phyloP scores from a whole-genome alignment of 2,329 filamentous ascomycete genomes.

The Didymella segeticola region DNA sequence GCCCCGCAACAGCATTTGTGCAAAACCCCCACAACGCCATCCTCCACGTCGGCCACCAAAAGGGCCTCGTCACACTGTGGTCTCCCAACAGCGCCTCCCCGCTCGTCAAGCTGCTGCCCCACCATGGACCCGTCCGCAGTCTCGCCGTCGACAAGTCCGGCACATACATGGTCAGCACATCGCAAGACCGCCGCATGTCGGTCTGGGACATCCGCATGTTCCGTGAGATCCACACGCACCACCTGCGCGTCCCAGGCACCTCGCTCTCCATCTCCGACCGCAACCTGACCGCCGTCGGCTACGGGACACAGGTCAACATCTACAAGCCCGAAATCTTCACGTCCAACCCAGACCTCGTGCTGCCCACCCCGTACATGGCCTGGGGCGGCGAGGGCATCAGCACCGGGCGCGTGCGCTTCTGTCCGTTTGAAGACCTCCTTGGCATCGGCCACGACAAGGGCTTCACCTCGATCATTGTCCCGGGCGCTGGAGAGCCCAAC shows the following conservation, averaged over 20 bases:
- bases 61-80: slow-evolving; percentile 94
- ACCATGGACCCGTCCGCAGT: slow-evolving; percentile 85
- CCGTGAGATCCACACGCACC: slow-evolving; percentile 90
- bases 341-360: slow-evolving; percentile 74
- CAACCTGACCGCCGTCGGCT: slow-evolving; percentile 85
- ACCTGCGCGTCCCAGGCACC: slow-evolving; percentile 79
- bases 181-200: slow-evolving; percentile 89
- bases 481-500: slow-evolving; percentile 95
- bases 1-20: slow-evolving; percentile 79
- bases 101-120: slow-evolving; percentile 88
- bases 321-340: slow-evolving; percentile 86
- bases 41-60: slow-evolving; percentile 90
- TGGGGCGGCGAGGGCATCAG: slow-evolving; percentile 87
- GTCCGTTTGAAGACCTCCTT: slow-evolving; percentile 91
- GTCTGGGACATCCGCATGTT: slow-evolving; percentile 96
- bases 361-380: slow-evolving; percentile 87
- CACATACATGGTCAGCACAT: slow-evolving; percentile 92
- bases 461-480: slow-evolving; percentile 88
- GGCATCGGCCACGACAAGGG: slow-evolving; percentile 84
- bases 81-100: slow-evolving; percentile 88
- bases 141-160: slow-evolving; percentile 88
- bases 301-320: slow-evolving; percentile 86
- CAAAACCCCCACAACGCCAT: slow-evolving; percentile 95
- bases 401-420: slow-evolving; percentile 86
- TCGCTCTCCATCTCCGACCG: slow-evolving; percentile 88